Percentiles rank a stretch among this genome's conserved stretches.
Evolutionary conservation across 176 grass and related monocot genomes (phyloP).

Genomic region (Phyllostachys edulis): DNA sequence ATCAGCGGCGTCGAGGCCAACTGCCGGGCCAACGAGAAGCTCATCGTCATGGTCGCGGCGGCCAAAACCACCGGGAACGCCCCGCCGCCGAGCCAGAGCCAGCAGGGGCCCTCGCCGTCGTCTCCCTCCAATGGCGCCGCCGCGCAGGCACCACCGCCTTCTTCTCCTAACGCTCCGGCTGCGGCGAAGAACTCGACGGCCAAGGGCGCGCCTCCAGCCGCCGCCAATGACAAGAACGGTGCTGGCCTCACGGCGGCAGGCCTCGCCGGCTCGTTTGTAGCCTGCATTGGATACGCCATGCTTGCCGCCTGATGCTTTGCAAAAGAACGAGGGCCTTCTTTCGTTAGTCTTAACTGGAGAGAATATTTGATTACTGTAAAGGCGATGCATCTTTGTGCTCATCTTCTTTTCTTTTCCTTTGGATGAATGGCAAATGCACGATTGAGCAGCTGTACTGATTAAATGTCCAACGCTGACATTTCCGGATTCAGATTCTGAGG

Average conservation of each 20-base stretch:
- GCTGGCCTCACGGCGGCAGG: constrained; percentile 35
- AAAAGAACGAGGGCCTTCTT: not conserved
- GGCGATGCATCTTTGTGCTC: not conserved
- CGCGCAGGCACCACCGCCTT: not conserved
- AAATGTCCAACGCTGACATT: not conserved
- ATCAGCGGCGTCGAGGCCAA: constrained; percentile 60
- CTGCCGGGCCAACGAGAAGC: constrained; percentile 53
- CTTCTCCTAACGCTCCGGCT: not conserved
- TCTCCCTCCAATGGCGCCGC: not conserved
- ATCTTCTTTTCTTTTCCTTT: not conserved
- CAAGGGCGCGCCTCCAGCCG: constrained; percentile 22
- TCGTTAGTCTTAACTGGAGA: not conserved
- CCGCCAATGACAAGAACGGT: constrained; percentile 9
- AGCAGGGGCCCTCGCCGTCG: not conserved
- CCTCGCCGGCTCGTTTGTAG: constrained; percentile 29
- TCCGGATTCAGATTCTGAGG: not conserved
- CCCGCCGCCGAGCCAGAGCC: not conserved
- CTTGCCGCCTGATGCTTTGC: constrained; percentile 35
- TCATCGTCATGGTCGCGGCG: constrained; percentile 44
- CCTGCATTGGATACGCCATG: constrained; percentile 41
- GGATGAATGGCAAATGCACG: not conserved
- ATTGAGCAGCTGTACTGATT: not conserved
- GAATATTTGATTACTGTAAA: not conserved
- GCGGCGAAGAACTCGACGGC: constrained; percentile 18
- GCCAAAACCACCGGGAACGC: not conserved